These are phyloP conservation scores for Alternaria angustiovoidea DNA, from an alignment of 2,329 filamentous ascomycete species.

Conservation along the genomic window DNA sequence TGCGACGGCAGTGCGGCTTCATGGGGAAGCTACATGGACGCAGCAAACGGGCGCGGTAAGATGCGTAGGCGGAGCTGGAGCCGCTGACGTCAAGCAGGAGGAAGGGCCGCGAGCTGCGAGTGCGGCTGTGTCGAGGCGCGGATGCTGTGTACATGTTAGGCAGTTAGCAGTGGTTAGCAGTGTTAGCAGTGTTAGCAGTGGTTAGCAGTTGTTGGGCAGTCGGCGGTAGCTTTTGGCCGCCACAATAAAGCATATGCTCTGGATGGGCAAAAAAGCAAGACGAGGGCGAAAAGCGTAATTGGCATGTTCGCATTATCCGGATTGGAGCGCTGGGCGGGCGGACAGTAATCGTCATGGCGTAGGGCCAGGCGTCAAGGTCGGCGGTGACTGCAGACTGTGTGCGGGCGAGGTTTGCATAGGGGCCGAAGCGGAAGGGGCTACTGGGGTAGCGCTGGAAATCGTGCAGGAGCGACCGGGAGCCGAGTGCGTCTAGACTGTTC, in stretches of 20 bases:
- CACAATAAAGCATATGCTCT: conserved; percentile 4
- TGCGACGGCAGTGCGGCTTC: conserved; percentile 11
- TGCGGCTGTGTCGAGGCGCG: neutral
- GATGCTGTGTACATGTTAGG: neutral
- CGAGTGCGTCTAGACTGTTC: conserved; percentile 32
- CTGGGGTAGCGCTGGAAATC: conserved; percentile 27
- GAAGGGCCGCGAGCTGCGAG: neutral
- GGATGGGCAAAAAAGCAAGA: conserved; percentile 6
- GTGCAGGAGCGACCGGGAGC: conserved; percentile 22
- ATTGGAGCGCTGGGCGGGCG: neutral
- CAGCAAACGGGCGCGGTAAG: neutral
- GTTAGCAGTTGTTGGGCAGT: neutral
- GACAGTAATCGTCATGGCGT: conserved; percentile 4
- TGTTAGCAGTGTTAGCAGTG: neutral
- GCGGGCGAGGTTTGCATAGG: conserved; percentile 21
- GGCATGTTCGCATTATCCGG: conserved; percentile 1
- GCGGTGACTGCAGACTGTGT: conserved; percentile 5
- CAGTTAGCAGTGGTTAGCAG: too few species aligned
- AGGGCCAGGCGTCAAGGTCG: conserved; percentile 11
- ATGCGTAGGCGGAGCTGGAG: conserved; percentile 2
- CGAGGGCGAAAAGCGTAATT: conserved; percentile 12
- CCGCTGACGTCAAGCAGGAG: conserved; percentile 19
- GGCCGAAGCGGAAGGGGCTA: conserved; percentile 21
- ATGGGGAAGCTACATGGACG: neutral
- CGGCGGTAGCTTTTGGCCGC: conserved; percentile 5